phyloP scores from a whole-genome alignment of 2,329 filamentous ascomycete genomes.

The Hawksworthiomyces lignivorus region DNA sequence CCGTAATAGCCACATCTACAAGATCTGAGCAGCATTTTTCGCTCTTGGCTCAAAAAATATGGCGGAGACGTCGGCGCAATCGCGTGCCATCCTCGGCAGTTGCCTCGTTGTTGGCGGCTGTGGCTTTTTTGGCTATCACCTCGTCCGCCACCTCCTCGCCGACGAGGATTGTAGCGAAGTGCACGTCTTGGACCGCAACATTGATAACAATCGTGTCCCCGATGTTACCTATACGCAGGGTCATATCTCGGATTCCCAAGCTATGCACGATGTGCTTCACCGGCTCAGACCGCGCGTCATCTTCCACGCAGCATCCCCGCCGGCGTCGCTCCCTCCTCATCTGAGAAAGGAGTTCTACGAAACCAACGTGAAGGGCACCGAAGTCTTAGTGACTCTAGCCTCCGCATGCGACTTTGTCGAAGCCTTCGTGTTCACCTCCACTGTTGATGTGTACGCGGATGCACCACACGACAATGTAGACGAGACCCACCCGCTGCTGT shows the following conservation, averaged over 20 bases:
- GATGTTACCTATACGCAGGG: conserved; percentile 20
- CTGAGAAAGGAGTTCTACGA: conserved; percentile 16
- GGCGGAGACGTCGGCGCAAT: too few species aligned
- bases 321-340: conserved; percentile 15
- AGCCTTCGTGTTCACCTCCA: conserved; percentile 27
- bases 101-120: conserved; percentile 26
- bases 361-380: conserved; percentile 26
- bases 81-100: too few species aligned
- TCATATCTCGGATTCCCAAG: conserved; percentile 18
- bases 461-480: conserved; percentile 18
- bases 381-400: conserved; percentile 18
- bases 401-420: conserved; percentile 16
- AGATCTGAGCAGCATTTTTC: too few species aligned
- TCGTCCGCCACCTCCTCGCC: conserved; percentile 21
- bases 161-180: conserved; percentile 18
- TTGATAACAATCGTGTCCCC: conserved; percentile 18
- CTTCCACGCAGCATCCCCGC: conserved; percentile 26
- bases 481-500: conserved; percentile 20
- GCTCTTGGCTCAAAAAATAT: too few species aligned
- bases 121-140: conserved; percentile 26
- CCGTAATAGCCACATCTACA: too few species aligned
- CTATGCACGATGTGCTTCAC: conserved; percentile 16
- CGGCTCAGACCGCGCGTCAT: conserved; percentile 21
- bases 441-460: conserved; percentile 21
- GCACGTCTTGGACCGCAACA: conserved; percentile 22